Evolutionary conservation across 2,329 filamentous ascomycete species (phyloP).

Genomic region (Beauveria varroae): DNA sequence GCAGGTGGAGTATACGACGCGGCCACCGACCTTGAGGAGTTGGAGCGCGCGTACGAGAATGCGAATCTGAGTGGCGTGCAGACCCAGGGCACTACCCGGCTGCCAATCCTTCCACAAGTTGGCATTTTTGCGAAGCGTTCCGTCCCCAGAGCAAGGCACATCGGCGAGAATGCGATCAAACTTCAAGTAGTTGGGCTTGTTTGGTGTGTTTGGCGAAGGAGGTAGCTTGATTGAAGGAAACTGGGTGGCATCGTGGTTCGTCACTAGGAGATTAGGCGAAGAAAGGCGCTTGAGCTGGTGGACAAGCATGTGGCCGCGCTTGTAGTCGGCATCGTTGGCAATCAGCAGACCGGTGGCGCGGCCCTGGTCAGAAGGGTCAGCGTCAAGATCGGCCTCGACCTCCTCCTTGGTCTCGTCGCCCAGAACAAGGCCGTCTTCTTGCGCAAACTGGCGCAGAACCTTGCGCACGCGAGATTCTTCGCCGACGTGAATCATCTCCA

Average conservation of each 20-base stretch:
- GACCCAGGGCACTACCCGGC: constrained; percentile 76
- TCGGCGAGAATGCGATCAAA: constrained; percentile 96
- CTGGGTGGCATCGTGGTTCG: constrained; percentile 94
- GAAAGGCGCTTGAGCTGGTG: constrained; percentile 97
- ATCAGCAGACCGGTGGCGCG: constrained; percentile 86
- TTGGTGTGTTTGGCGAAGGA: constrained; percentile 44
- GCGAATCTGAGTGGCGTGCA: constrained; percentile 79
- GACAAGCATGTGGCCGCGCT: constrained; percentile 91
- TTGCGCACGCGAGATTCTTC: constrained; percentile 81
- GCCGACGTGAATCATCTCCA: constrained; percentile 88
- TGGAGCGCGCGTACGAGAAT: constrained; percentile 90
- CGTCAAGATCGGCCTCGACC: constrained; percentile 43
- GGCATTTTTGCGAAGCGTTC: constrained; percentile 86
- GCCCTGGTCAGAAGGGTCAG: constrained; percentile 66
- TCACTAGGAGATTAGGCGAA: constrained; percentile 93
- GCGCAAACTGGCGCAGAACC: constrained; percentile 56
- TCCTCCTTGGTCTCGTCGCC: constrained; percentile 40
- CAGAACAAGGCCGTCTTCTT: constrained; percentile 50
- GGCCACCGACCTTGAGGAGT: constrained; percentile 90
- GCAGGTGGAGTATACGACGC: constrained; percentile 96
- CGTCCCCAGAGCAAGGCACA: constrained; percentile 94
- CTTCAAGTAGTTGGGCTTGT: constrained; percentile 70
- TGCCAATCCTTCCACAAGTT: constrained; percentile 95
- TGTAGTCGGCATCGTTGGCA: constrained; percentile 95
- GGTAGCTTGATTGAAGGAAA: constrained; percentile 89